Evolutionary conservation across 192 early-diverging fungal genomes (phyloP).

Genomic region (Dissophora ornata): DNA sequence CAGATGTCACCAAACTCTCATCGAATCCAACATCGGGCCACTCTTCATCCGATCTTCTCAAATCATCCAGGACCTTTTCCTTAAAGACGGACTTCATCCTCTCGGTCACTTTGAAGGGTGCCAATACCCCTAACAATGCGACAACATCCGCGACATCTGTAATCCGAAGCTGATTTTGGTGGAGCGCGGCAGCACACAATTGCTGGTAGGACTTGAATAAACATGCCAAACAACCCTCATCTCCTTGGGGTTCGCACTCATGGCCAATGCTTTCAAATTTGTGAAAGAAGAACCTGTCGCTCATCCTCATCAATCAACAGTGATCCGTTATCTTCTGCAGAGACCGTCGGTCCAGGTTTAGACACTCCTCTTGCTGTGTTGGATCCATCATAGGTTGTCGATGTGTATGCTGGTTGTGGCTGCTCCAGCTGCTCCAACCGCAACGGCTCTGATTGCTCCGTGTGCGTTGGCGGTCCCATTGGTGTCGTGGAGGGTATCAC

Average conservation of each 20-base stretch:
- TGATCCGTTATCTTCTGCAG: conserved; percentile 20
- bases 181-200: conserved; percentile 8
- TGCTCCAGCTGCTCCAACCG: conserved; percentile 10
- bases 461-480: conserved; percentile 12
- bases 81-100: conserved; percentile 25
- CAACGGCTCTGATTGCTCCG: conserved; percentile 7
- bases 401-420: conserved; percentile 13
- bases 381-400: conserved; percentile 20
- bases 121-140: conserved; percentile 21
- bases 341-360: conserved; percentile 16
- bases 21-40: conserved; percentile 20
- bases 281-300: conserved; percentile 18
- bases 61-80: conserved; percentile 17
- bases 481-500: conserved; percentile 10
- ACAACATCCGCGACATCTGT: conserved; percentile 15
- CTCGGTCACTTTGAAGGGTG: conserved; percentile 20
- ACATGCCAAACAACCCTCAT: conserved; percentile 11
- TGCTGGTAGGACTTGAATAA: conserved; percentile 19
- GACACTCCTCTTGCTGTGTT: conserved; percentile 7
- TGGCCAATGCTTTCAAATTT: conserved; percentile 27
- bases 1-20: conserved; percentile 17
- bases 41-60: conserved; percentile 17
- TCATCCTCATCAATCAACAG: conserved; percentile 16
- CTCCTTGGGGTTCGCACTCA: conserved; percentile 16
- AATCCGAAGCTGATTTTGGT: conserved; percentile 15